Conservation (phyloP, 768 basidiomycete species). For the Suillus weaverae region DNA sequence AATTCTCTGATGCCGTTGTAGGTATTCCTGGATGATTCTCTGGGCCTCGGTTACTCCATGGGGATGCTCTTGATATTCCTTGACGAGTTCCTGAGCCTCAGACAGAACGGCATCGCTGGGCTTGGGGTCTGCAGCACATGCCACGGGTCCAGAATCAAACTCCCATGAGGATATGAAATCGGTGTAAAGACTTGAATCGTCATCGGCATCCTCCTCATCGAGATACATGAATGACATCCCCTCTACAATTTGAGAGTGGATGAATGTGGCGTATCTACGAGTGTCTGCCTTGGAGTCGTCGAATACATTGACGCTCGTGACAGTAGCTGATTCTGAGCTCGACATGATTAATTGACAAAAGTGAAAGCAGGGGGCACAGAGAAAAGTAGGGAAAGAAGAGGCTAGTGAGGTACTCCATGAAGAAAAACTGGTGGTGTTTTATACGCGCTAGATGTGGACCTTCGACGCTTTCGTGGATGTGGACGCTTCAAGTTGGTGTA, state of each 20-base stretch:
- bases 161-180: constrained; percentile 16
- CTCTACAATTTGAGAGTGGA: constrained; percentile 15
- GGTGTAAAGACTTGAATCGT: constrained; percentile 3
- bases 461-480: constrained; percentile 6
- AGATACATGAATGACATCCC: constrained; percentile 7
- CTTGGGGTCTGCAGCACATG: neutral
- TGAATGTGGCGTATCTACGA: constrained; percentile 29
- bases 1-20: neutral
- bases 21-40: constrained; percentile 9
- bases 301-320: neutral
- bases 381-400: neutral
- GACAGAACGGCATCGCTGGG: constrained; percentile 1
- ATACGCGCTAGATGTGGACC: neutral
- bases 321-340: neutral
- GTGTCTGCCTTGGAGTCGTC: constrained; percentile 16
- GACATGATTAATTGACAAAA: neutral
- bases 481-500: neutral
- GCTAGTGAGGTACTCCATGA: neutral
- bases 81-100: constrained; percentile 6
- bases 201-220: constrained; percentile 13
- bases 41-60: constrained; percentile 24
- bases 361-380: too few species aligned
- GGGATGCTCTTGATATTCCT: neutral
- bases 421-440: neutral
- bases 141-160: constrained; percentile 3